Percentiles rank a stretch among this genome's conserved stretches.
These are phyloP conservation scores for Phytophthora cactorum DNA, from an alignment of 352 stramenopile genomes.

Conservation along the genomic window DNA sequence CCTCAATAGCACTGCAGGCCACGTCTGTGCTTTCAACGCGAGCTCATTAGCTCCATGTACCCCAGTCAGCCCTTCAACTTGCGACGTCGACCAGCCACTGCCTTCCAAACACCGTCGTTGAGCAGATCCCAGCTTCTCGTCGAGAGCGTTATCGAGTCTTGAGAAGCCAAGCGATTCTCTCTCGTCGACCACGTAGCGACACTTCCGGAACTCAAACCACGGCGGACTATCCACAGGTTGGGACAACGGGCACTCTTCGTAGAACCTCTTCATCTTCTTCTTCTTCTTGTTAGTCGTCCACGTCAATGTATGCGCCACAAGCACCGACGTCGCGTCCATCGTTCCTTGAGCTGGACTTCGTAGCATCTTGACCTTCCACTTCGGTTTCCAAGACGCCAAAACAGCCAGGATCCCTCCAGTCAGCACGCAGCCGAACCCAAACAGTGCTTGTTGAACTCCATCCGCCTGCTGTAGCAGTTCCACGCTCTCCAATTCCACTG, in stretches of 20 bases:
- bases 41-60: constrained; percentile 71
- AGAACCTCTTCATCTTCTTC: constrained; percentile 37
- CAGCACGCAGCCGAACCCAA: constrained; percentile 44
- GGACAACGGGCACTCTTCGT: constrained; percentile 54
- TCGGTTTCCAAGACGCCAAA: constrained; percentile 60
- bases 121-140: constrained; percentile 42
- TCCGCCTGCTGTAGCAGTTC: constrained; percentile 41
- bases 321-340: constrained; percentile 59
- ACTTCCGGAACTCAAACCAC: constrained; percentile 80
- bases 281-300: constrained; percentile 27
- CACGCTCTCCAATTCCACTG: constrained; percentile 48
- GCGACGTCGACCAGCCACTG: constrained; percentile 25
- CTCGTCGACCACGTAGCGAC: constrained; percentile 67
- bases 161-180: constrained; percentile 53
- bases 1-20: constrained; percentile 56
- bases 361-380: constrained; percentile 62
- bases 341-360: constrained; percentile 44
- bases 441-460: constrained; percentile 46
- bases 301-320: constrained; percentile 43
- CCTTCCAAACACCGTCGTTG: constrained; percentile 41
- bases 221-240: constrained; percentile 27
- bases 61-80: constrained; percentile 42
- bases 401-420: constrained; percentile 52
- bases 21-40: constrained; percentile 53
- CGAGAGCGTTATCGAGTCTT: constrained; percentile 60